Percentiles rank a stretch among this genome's conserved stretches.
These are phyloP conservation scores for Starmerella roubikii DNA, from an alignment of 805 yeast genomes.

Conservation along the genomic window DNA sequence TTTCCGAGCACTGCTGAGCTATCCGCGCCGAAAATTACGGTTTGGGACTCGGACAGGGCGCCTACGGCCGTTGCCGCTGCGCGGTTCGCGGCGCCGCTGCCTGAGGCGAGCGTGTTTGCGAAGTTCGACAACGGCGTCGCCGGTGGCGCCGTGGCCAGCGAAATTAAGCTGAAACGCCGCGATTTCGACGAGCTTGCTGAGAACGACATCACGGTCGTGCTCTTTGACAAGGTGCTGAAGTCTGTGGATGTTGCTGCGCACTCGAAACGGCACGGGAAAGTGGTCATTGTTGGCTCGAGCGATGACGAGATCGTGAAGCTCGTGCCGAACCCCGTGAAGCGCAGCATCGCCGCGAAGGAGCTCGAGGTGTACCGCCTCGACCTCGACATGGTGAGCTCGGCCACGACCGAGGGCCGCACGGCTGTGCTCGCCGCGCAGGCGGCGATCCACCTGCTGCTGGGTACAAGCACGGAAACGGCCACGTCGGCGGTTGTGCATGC, in stretches of 20 bases:
- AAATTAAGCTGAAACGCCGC: constrained; percentile 36
- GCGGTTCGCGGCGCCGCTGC: constrained; percentile 12
- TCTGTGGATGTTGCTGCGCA: constrained; percentile 50
- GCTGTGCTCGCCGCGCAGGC: constrained; percentile 61
- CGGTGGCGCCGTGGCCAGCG: constrained; percentile 64
- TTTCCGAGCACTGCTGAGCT: constrained; percentile 36
- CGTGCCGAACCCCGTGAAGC: constrained; percentile 42
- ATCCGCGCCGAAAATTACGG: constrained; percentile 4
- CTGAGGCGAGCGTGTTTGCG: constrained; percentile 38
- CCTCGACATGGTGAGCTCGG: constrained; percentile 46
- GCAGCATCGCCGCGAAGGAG: constrained; percentile 38
- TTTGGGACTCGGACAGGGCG: constrained; percentile 19
- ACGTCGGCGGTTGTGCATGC: constrained; percentile 70
- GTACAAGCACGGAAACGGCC: constrained; percentile 49
- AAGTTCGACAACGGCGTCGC: constrained; percentile 56
- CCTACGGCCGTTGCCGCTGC: constrained; percentile 15
- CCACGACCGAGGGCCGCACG: constrained; percentile 55
- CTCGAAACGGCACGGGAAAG: constrained; percentile 41
- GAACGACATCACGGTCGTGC: constrained; percentile 55
- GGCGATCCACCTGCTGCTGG: constrained; percentile 63
- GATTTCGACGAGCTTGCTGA: constrained; percentile 32
- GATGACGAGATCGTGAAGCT: constrained; percentile 39
- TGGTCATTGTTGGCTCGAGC: constrained; percentile 31
- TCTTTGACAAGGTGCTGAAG: constrained; percentile 41
- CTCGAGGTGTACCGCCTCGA: constrained; percentile 47